These are phyloP conservation scores for Fusarium sarcochroum DNA, from an alignment of 2,329 filamentous ascomycete genomes.

Conservation along the genomic window DNA sequence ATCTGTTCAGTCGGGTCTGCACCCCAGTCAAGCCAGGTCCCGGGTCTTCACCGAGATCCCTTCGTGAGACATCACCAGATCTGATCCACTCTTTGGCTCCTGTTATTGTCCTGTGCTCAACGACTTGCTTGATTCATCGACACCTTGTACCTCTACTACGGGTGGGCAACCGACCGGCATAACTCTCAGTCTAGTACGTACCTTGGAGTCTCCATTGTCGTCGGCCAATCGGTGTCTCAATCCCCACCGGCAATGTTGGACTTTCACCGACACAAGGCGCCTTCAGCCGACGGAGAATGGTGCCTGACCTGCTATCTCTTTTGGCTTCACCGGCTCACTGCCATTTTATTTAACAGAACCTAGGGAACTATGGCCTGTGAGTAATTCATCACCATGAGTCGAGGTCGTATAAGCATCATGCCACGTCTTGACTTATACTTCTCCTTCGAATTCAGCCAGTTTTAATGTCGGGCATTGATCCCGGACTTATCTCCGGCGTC, in stretches of 20 bases:
- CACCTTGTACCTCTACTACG: conserved; percentile 18
- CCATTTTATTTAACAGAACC: conserved; percentile 1
- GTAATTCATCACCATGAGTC: neutral
- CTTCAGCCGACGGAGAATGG: conserved; percentile 25
- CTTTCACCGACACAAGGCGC: conserved; percentile 41
- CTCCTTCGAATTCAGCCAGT: neutral
- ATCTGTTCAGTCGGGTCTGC: conserved; percentile 3
- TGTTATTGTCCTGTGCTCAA: conserved; percentile 26
- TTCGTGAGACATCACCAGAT: conserved; percentile 44
- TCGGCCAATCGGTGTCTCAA: conserved; percentile 18
- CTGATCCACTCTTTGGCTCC: conserved; percentile 25
- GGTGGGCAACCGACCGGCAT: conserved; percentile 22
- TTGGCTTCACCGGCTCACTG: conserved; percentile 11
- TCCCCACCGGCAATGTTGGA: conserved; percentile 18
- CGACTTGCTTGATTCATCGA: conserved; percentile 23
- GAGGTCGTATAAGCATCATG: neutral
- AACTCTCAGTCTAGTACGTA: neutral
- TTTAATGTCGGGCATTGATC: conserved; percentile 16
- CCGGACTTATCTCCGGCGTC: conserved; percentile 21
- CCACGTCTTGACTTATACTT: conserved; percentile 1
- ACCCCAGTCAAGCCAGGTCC: conserved; percentile 22
- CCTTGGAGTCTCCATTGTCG: neutral
- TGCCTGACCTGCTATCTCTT: conserved; percentile 5
- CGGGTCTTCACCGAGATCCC: conserved; percentile 45
- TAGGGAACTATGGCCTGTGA: neutral